Conservation (phyloP, 208 protist genomes). For the Herpetomonas tarakana region DNA sequence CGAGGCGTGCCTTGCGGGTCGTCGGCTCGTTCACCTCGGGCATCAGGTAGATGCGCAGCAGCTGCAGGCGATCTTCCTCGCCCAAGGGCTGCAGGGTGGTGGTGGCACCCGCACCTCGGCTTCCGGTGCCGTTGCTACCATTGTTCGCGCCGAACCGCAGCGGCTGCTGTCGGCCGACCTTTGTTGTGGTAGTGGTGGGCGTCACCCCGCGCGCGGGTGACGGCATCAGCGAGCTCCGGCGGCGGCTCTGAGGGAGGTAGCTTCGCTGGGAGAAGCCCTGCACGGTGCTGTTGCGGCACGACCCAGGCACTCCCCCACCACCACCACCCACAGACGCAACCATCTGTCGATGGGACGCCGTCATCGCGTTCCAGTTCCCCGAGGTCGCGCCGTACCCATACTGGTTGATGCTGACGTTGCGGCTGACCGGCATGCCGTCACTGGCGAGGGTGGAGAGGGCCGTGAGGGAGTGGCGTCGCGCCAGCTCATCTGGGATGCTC, state of each 20-base stretch:
- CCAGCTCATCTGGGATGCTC: slow-evolving; percentile 16
- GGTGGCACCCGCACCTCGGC: neutral
- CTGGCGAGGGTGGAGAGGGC: slow-evolving; percentile 32
- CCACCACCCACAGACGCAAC: neutral
- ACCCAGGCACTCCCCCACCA: no score
- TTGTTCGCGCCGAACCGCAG: slow-evolving; percentile 3
- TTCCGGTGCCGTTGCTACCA: no score
- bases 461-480: slow-evolving; percentile 9
- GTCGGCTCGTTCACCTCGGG: slow-evolving; percentile 29
- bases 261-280: neutral
- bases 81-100: slow-evolving; percentile 17
- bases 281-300: neutral
- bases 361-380: neutral
- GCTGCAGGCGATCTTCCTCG: slow-evolving; percentile 52
- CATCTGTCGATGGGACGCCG: neutral
- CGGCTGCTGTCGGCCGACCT: slow-evolving; percentile 9
- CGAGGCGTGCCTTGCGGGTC: slow-evolving; percentile 3
- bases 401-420: neutral
- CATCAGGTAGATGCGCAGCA: slow-evolving; percentile 51
- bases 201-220: neutral
- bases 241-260: neutral
- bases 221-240: neutral
- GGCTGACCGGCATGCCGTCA: slow-evolving; percentile 3
- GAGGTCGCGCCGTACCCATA: neutral
- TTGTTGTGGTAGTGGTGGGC: neutral